Evolutionary conservation across 23 red algal species (phyloP).

Genomic region (Gracilariopsis chorda): DNA sequence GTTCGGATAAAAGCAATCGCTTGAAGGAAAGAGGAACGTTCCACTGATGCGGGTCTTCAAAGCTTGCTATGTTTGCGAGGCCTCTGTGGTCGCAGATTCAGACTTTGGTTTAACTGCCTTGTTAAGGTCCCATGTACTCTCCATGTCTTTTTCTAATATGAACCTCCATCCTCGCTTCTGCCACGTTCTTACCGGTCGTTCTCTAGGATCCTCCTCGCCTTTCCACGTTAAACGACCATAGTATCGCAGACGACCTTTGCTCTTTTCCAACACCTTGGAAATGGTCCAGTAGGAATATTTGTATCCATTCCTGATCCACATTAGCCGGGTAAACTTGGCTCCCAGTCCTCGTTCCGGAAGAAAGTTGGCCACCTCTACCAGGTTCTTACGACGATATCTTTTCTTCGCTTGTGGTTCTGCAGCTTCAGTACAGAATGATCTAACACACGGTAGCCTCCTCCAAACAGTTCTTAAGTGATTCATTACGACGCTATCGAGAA

Average conservation of each 20-base stretch:
- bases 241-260: slow-evolving; percentile 27
- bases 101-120: not conserved
- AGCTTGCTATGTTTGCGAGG: not conserved
- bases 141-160: slow-evolving; percentile 30
- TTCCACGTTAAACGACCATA: slow-evolving; percentile 41
- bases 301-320: slow-evolving; percentile 49
- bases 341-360: slow-evolving; percentile 28
- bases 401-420: not conserved
- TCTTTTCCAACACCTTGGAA: slow-evolving; percentile 34
- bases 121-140: slow-evolving; percentile 1
- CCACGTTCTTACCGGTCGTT: slow-evolving; percentile 16
- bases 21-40: no score
- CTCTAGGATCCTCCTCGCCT: slow-evolving; percentile 24
- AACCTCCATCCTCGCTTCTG: slow-evolving; percentile 48
- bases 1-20: not conserved
- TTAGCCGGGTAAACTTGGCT: slow-evolving; percentile 32
- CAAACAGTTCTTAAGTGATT: not conserved
- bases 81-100: not conserved
- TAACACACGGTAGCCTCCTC: not conserved
- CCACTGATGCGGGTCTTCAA: not conserved
- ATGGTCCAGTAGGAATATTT: slow-evolving; percentile 41
- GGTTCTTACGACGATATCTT: slow-evolving; percentile 23
- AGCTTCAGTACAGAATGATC: slow-evolving; percentile 24
- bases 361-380: slow-evolving; percentile 26
- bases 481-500: no score